Conservation (phyloP, 768 basidiomycete species). For the Agrocybe praecox region DNA sequence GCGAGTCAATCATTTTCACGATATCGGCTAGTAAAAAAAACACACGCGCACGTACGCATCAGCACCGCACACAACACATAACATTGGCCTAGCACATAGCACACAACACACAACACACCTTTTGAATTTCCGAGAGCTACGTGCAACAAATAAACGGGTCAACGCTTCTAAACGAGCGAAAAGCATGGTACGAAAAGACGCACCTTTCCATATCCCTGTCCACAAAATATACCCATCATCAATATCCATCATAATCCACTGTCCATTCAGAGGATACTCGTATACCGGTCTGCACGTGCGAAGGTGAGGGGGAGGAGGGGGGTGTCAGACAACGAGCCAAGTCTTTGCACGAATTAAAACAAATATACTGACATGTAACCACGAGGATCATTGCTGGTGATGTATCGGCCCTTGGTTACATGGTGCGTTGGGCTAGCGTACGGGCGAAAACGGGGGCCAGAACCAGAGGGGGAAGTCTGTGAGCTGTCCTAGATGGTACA, state of each 20-base stretch:
- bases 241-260: slow-evolving; percentile 96
- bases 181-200: neutral
- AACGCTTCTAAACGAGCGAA: neutral
- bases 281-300: slow-evolving; percentile 68
- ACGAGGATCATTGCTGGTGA: slow-evolving; percentile 86
- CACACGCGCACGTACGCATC: too few relatives aligned
- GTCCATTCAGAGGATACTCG: slow-evolving; percentile 86
- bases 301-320: neutral
- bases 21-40: slow-evolving; percentile 73
- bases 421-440: slow-evolving; percentile 78
- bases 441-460: slow-evolving; percentile 57
- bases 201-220: slow-evolving; percentile 96
- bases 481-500: slow-evolving; percentile 38
- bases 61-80: slow-evolving; percentile 5
- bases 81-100: too few relatives aligned
- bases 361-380: slow-evolving; percentile 75
- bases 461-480: slow-evolving; percentile 39
- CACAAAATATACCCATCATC: slow-evolving; percentile 91
- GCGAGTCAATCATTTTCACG: slow-evolving; percentile 90
- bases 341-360: neutral
- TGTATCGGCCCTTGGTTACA: slow-evolving; percentile 85
- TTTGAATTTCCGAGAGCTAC: slow-evolving; percentile 87
- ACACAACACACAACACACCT: slow-evolving; percentile 44
- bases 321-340: slow-evolving; percentile 1
- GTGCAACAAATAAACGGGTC: slow-evolving; percentile 10